Base-by-base conservation (phyloP, 2,329 filamentous ascomycete genomes). In the Diplodia mutila region DNA sequence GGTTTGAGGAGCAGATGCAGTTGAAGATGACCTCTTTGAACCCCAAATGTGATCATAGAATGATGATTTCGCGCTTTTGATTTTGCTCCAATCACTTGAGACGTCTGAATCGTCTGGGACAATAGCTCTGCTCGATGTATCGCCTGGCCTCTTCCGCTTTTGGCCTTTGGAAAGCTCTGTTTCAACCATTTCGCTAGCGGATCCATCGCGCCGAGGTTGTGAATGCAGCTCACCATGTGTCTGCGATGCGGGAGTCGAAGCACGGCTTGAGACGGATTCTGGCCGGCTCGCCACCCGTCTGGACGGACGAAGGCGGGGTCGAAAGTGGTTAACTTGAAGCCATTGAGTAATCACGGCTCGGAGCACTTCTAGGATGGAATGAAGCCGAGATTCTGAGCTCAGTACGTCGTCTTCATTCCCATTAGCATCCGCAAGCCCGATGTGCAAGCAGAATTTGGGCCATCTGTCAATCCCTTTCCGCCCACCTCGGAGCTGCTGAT, bases 371-470 rank as follows among this genome's bases (percentile, higher is more conserved):
- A 86, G 72, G 1, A 92, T 84, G 1, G 82, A 78, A 29, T 85
- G 81, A n/a, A 92, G 70, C 14, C 73, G 75, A 12, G 72, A 67
- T 16, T 78, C 71, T 1, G 74, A 70, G 4, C 74, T 69, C 2
- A 74, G 71, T 0, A 69, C 48, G 32, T 77, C 74, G 32, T 73
- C 76, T 14, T 68, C 55, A 9, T 67, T 53, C 8, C 73, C 69
- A 23, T 71, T 74, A n/a, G 18, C 12, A 27, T 63, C 59, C 16
- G n/a, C 59, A 27, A 63, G 34, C 6, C 21, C n/a, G 9, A 85
- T 73, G 32, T 87, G 87, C n/a, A 98, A 80, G 72, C 89, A 91
- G 73, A 97, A 98, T 89, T 94, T 94, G 0, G 94, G 93, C 89
- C 92, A 95, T 61, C 88, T 86, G 73, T 97, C 93, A 11, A 94